Evolutionary conservation across 129 eudicot species (phyloP), one percentile per base, ranked within the genome.

Genomic region (Centaurea solstitialis): DNA sequence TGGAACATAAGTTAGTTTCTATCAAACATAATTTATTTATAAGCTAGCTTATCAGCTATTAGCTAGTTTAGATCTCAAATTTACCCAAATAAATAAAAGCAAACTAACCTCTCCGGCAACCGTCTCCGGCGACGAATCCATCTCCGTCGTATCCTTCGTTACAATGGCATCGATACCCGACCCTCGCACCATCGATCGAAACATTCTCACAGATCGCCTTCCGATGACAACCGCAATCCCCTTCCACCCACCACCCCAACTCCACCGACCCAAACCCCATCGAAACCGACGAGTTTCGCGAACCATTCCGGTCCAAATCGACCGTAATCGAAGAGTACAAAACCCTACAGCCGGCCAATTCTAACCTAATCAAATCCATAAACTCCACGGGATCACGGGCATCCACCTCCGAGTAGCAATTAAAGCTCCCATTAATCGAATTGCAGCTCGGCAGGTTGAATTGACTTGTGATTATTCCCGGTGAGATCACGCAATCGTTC

Each of bases 171-270:
- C 96, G 90, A 72, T 64, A 90, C 12, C 97, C 89, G 15, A 15
- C 22, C 39, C 53, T 30, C 13, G 23, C 75, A 11, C 7, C 2
- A 17, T 13, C 28, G 43, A n/a, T 6, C 5, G 65, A 28, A 24
- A 92, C 86, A 5, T 43, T 18, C 13, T 76, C 72, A 79, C 96
- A 90, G 22, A 66, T 59, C 8, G 96, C 98, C 4, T 89, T 68
- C 2, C 7, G 12, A 18, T 57, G 84, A 68, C 98, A 94, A 18
- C 43, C 30, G 65, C 96, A 90, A 7, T 72, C 43, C 53, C 97
- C 96, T 23, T 76, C 3, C 69, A 92, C 11, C 96, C 92, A 89
- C 98, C 98, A 94, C 9, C 87, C 92, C 47, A 94, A 75, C 81
- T 94, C 94, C 87, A 87, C 30, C 64, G 74, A 74, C 86, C 86